Conservation (phyloP, 352 stramenopile genomes). For the Globisporangium barbulae region DNA sequence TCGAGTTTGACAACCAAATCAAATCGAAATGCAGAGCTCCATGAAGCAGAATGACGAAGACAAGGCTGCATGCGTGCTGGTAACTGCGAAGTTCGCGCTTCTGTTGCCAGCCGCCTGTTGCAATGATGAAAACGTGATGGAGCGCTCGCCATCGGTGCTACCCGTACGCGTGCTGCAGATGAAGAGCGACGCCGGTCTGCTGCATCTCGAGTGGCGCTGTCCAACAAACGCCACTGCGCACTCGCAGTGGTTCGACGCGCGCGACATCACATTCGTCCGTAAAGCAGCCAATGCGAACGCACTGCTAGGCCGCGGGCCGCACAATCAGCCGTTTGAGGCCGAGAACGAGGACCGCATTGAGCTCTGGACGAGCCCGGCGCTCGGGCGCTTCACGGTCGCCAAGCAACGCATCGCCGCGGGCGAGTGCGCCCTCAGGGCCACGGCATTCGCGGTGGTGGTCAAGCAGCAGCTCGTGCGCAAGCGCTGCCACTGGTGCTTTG, state of each 20-base stretch:
- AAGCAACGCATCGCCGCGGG: conserved; percentile 25
- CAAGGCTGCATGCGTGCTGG: not conserved
- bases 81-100: conserved; percentile 1
- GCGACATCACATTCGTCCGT: conserved; percentile 7
- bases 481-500: conserved; percentile 68
- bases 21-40: not conserved
- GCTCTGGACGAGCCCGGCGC: conserved; percentile 19
- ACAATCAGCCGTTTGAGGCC: conserved; percentile 22
- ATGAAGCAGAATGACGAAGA: not conserved
- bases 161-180: not conserved
- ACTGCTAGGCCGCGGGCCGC: conserved; percentile 12
- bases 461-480: conserved; percentile 22
- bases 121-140: not conserved
- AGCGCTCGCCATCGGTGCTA: not conserved
- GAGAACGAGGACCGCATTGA: conserved; percentile 19
- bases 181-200: not conserved
- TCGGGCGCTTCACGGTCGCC: conserved; percentile 37
- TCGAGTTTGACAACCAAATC: not conserved
- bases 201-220: conserved; percentile 8
- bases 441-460: conserved; percentile 53
- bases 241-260: conserved; percentile 22
- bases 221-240: conserved; percentile 1
- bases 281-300: conserved; percentile 11
- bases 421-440: conserved; percentile 30
- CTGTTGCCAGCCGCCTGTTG: conserved; percentile 7